A percentile compares a stretch with the other conserved stretches of the same genome.
Conservation (phyloP, 768 basidiomycete species). For the Collybiopsis luxurians region DNA sequence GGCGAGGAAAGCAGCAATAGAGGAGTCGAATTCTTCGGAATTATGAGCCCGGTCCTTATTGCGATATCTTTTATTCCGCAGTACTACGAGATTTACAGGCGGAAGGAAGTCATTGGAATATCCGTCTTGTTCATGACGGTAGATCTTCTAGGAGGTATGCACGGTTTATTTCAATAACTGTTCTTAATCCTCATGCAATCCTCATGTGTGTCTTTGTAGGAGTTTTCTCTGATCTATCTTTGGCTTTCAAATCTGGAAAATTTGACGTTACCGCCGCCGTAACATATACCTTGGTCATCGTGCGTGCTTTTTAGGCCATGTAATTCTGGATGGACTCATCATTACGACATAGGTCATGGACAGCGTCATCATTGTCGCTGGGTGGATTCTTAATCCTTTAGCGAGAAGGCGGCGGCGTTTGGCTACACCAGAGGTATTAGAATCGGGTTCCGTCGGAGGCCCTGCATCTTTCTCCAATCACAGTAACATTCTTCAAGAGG, state of each 20-base stretch:
- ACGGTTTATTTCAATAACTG: neutral
- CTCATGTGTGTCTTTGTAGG: neutral
- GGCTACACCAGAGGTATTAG: too few species aligned
- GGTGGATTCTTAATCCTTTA: slow-evolving; percentile 46
- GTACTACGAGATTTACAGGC: slow-evolving; percentile 73
- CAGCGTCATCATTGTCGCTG: slow-evolving; percentile 41
- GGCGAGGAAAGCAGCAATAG: slow-evolving; percentile 20
- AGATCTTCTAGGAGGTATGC: slow-evolving; percentile 58
- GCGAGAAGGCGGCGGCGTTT: slow-evolving; percentile 20
- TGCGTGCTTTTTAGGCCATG: slow-evolving; percentile 17
- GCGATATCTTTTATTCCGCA: slow-evolving; percentile 56
- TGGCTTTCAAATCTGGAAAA: slow-evolving; percentile 41
- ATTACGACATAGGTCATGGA: slow-evolving; percentile 37
- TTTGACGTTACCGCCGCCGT: slow-evolving; percentile 49
- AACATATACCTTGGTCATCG: slow-evolving; percentile 47
- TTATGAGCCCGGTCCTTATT: slow-evolving; percentile 59
- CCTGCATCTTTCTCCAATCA: too few species aligned
- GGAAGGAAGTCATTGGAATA: slow-evolving; percentile 63
- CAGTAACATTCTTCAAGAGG: too few species aligned
- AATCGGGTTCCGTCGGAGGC: too few species aligned
- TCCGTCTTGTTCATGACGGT: slow-evolving; percentile 67
- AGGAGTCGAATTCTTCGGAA: slow-evolving; percentile 56
- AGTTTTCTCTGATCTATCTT: slow-evolving; percentile 49
- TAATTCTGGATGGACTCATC: neutral
- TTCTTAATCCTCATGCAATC: neutral